Evolutionary conservation across 805 yeast genomes (phyloP).

Genomic region (Naumovozyma dairenensis): DNA sequence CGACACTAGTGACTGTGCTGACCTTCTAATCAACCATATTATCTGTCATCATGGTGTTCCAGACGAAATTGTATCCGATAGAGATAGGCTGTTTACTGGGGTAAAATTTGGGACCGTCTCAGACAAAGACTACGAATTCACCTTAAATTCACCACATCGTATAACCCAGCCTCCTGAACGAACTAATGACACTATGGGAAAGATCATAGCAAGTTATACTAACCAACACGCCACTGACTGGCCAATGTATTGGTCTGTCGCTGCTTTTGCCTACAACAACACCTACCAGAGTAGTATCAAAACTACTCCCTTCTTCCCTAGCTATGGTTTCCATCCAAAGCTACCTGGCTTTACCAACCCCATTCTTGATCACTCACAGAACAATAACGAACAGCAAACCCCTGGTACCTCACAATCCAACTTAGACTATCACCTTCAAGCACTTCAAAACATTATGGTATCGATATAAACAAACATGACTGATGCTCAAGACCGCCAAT

Average conservation of each 20-base stretch:
- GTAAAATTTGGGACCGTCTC: background rate
- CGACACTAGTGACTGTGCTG: background rate
- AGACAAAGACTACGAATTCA: background rate
- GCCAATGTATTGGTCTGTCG: background rate
- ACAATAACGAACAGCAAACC: background rate
- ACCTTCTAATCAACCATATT: background rate
- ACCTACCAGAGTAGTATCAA: background rate
- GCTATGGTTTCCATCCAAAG: constrained; percentile 2
- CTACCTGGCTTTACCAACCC: constrained; percentile 2
- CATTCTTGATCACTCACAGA: background rate
- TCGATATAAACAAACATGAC: constrained; percentile 1
- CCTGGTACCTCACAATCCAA: background rate
- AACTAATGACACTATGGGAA: background rate
- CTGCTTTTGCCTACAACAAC: constrained; percentile 3
- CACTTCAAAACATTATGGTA: background rate
- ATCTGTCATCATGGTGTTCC: constrained; percentile 1
- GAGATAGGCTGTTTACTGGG: constrained; percentile 1
- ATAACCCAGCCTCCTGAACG: constrained; percentile 1
- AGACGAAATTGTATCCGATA: background rate
- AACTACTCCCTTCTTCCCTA: constrained; percentile 2
- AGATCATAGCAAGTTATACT: background rate
- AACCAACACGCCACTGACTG: background rate
- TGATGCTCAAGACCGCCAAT: constrained; percentile 1
- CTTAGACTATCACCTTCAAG: background rate
- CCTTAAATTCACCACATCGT: background rate